These are phyloP conservation scores for Aspergillus avenaceus DNA, from an alignment of 495 filamentous ascomycete genomes.

Conservation along the genomic window DNA sequence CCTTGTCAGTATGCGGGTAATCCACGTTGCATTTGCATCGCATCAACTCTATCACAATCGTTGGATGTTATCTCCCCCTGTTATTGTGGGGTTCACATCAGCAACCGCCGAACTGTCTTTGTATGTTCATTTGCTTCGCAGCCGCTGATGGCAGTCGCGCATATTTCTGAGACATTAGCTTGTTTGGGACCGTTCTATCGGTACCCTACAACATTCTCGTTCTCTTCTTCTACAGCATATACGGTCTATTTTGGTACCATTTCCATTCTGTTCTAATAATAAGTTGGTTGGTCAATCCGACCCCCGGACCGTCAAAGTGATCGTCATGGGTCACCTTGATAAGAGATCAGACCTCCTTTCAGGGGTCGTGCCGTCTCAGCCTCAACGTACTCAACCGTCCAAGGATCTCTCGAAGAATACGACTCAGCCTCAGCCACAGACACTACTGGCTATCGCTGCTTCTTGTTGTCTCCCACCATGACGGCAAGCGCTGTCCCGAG, in stretches of 20 bases:
- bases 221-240: neutral
- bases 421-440: conserved; percentile 23
- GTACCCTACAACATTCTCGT: conserved; percentile 10
- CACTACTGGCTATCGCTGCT: conserved; percentile 6
- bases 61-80: neutral
- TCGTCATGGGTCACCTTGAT: conserved; percentile 4
- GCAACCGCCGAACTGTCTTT: neutral
- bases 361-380: conserved; percentile 1
- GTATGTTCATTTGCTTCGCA: conserved; percentile 4
- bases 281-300: neutral
- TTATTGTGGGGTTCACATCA: neutral
- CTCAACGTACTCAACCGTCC: too few species aligned
- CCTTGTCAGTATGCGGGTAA: too few species aligned
- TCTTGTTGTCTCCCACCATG: neutral
- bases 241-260: neutral
- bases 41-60: neutral
- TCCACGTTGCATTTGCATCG: neutral
- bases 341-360: conserved; percentile 1
- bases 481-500: neutral
- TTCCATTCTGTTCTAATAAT: conserved; percentile 6
- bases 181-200: conserved; percentile 10
- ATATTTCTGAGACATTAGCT: conserved; percentile 7
- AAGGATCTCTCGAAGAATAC: neutral
- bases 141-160: conserved; percentile 1
- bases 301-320: neutral